Conservation (phyloP, 805 yeast genomes). For the Scheffersomyces stipitis region DNA sequence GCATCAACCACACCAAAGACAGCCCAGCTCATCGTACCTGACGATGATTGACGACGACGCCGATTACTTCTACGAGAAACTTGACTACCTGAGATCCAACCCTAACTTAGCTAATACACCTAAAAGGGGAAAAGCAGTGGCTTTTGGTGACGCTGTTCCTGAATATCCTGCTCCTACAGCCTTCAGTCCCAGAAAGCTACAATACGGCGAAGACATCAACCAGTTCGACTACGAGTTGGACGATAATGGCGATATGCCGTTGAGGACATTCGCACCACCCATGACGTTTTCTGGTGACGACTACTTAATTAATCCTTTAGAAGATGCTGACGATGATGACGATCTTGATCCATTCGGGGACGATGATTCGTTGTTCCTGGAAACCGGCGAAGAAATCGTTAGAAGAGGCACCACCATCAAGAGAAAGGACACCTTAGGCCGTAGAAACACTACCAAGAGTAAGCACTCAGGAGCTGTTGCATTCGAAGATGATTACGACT, state of each 20-base stretch:
- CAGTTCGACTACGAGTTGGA: constrained; percentile 18
- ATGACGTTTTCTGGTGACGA: constrained; percentile 35
- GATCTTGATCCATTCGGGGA: constrained; percentile 45
- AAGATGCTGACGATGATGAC: constrained; percentile 37
- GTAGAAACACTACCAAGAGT: constrained; percentile 9
- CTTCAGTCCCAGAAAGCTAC: constrained; percentile 24
- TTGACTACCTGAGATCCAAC: constrained; percentile 1
- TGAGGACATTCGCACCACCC: constrained; percentile 21
- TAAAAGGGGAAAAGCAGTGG: constrained; percentile 24
- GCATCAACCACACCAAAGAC: constrained; percentile 6
- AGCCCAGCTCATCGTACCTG: constrained; percentile 14
- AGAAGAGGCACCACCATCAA: constrained; percentile 32
- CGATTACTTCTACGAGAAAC: constrained; percentile 9
- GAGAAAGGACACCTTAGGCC: constrained; percentile 16
- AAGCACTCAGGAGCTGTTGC: constrained; percentile 3
- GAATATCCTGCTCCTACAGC: constrained; percentile 28
- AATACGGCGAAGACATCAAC: constrained; percentile 11
- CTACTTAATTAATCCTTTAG: constrained; percentile 39
- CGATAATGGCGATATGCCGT: constrained; percentile 15
- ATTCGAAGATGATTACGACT: constrained; percentile 12
- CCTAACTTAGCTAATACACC: neutral
- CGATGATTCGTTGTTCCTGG: constrained; percentile 43
- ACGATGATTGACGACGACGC: constrained; percentile 21
- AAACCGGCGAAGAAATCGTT: constrained; percentile 38
- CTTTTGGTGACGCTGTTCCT: constrained; percentile 29